A percentile compares a stretch with the other conserved stretches of the same genome.
These are phyloP conservation scores for Arabidopsis suecica DNA, from an alignment of 345 rosid genomes.

Conservation along the genomic window DNA sequence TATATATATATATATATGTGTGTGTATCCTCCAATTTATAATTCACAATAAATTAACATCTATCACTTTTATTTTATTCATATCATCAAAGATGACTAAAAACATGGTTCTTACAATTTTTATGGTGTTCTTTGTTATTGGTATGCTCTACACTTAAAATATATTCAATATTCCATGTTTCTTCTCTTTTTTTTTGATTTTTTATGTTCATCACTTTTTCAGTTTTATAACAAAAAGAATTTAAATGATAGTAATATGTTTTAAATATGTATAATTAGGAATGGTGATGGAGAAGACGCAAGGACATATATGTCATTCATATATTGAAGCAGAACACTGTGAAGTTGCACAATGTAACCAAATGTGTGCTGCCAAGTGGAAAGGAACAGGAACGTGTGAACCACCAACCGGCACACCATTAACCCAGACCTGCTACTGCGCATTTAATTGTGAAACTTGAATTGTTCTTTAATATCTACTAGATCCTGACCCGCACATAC, in stretches of 20 bases:
- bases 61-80: not conserved
- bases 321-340: not conserved
- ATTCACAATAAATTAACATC: not conserved
- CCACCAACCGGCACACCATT: not conserved
- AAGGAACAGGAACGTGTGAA: not conserved
- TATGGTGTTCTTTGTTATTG: not conserved
- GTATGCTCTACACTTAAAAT: not conserved
- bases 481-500: no score
- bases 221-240: no score
- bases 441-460: not conserved
- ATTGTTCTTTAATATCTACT: not conserved
- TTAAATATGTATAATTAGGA: not conserved
- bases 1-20: no score
- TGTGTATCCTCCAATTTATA: no score
- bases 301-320: not conserved
- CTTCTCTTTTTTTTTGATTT: no score
- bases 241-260: not conserved
- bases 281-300: not conserved
- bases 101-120: not conserved
- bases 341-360: not conserved
- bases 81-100: not conserved
- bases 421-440: not conserved
- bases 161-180: no score
- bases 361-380: no score
- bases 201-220: not conserved